Conservation (phyloP, 495 filamentous ascomycete species). For the Bryoglossum gracile region DNA sequence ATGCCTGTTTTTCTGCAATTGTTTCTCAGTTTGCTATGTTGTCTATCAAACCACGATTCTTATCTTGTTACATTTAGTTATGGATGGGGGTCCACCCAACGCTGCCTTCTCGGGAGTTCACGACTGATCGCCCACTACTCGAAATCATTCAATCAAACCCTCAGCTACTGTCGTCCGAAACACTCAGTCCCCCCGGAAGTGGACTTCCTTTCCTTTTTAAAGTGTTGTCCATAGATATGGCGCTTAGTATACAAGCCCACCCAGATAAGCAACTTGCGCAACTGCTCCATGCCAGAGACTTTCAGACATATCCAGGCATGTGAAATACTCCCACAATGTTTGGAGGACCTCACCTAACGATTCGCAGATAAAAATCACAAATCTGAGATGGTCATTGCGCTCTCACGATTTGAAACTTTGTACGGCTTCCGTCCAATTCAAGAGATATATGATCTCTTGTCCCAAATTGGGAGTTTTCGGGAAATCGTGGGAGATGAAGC, state of each 20-base stretch:
- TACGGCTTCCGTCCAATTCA: not conserved
- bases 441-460: not conserved
- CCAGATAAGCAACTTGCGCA: not conserved
- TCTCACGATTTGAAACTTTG: not conserved
- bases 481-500: not conserved
- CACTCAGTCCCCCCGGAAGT: not conserved
- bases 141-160: not conserved
- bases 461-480: not conserved
- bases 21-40: not conserved
- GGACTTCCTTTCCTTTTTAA: not conserved
- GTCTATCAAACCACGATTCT: not conserved
- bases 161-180: not conserved
- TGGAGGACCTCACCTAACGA: not conserved
- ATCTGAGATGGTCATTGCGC: conserved; percentile 2
- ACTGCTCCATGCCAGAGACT: not conserved
- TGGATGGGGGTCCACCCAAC: not conserved
- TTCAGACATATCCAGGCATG: not conserved
- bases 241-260: not conserved
- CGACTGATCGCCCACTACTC: not conserved
- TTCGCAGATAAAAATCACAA: conserved; percentile 1
- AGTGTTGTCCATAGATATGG: conserved; percentile 1
- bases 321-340: not conserved
- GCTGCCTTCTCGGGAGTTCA: not conserved
- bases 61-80: not conserved
- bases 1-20: not conserved